Evolutionary conservation across 352 stramenopile species (phyloP).

Genomic region (Phytopythium cucurbitacearum): DNA sequence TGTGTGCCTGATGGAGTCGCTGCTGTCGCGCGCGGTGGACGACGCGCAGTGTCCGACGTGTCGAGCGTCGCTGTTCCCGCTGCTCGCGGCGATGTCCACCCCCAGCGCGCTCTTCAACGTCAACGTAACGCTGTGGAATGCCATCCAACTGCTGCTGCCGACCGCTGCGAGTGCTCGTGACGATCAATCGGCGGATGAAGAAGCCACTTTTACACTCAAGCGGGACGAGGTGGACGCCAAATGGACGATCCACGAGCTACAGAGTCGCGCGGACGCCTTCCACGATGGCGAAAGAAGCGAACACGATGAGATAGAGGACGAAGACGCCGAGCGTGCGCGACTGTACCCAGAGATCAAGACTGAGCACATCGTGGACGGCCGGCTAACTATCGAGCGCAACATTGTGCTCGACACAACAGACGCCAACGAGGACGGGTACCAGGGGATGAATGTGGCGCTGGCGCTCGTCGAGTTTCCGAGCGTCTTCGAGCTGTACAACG

Average conservation of each 20-base stretch:
- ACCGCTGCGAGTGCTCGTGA: conserved; percentile 11
- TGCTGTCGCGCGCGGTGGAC: conserved; percentile 35
- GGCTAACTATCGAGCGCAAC: conserved; percentile 47
- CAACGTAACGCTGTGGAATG: conserved; percentile 73
- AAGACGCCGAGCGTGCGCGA: conserved; percentile 11
- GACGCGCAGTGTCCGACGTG: conserved; percentile 50
- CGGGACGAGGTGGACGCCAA: conserved; percentile 48
- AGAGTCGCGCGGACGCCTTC: conserved; percentile 18
- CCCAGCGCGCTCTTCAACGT: conserved; percentile 36
- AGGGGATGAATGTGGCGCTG: conserved; percentile 57
- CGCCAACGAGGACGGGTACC: conserved; percentile 57
- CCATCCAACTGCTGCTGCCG: conserved; percentile 49
- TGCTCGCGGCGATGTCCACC: conserved; percentile 16
- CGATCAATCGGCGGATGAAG: conserved; percentile 31
- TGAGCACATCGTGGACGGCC: conserved; percentile 43
- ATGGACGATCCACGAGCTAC: conserved; percentile 49
- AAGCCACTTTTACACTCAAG: conserved; percentile 41
- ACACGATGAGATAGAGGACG: conserved; percentile 10
- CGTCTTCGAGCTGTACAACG: conserved; percentile 60
- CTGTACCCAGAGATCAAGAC: conserved; percentile 53
- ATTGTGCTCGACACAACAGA: conserved; percentile 65
- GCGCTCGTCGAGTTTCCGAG: conserved; percentile 72
- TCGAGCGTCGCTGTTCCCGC: conserved; percentile 30
- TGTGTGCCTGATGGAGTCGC: conserved; percentile 46
- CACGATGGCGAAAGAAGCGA: conserved; percentile 14